phyloP scores from a whole-genome alignment of 2,329 filamentous ascomycete genomes.

The Sphaerulina musiva region DNA sequence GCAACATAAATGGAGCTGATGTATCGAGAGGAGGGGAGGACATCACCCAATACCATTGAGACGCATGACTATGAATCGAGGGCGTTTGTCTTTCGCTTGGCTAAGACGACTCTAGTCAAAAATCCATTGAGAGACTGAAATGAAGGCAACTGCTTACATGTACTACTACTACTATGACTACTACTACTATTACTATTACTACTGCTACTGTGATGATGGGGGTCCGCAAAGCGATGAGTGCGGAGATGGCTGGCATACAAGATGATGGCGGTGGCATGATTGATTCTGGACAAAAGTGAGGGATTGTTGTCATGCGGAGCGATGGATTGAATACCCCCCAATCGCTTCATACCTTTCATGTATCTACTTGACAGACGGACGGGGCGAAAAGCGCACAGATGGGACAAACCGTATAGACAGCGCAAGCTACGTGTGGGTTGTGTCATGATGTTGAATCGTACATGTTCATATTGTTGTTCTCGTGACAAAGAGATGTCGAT shows the following conservation, averaged over 20 bases:
- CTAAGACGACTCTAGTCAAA: background rate
- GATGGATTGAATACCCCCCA: conserved; percentile 8
- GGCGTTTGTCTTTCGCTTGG: conserved; percentile 2
- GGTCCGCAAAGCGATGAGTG: conserved; percentile 8
- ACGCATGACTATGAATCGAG: conserved; percentile 8
- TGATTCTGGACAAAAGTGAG: conserved; percentile 1
- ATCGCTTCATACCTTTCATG: conserved; percentile 6
- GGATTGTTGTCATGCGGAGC: background rate
- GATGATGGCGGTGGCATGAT: conserved; percentile 4
- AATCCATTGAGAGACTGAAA: background rate
- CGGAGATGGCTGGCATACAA: background rate
- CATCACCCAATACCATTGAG: conserved; percentile 6
- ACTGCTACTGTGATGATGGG: no score
- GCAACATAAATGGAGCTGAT: conserved; percentile 21
- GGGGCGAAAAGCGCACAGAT: no score
- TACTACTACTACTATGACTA: conserved; percentile 6
- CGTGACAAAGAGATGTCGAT: conserved; percentile 8
- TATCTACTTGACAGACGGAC: background rate
- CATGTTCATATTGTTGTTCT: conserved; percentile 8
- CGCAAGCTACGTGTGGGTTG: no score
- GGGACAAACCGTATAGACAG: background rate
- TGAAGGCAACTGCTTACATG: conserved; percentile 3
- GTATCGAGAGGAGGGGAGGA: conserved; percentile 7
- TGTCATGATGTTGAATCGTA: no score
- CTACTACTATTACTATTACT: no score